Evolutionary conservation across 495 filamentous ascomycete species (phyloP).

Genomic region (Penicillium verhagenii): DNA sequence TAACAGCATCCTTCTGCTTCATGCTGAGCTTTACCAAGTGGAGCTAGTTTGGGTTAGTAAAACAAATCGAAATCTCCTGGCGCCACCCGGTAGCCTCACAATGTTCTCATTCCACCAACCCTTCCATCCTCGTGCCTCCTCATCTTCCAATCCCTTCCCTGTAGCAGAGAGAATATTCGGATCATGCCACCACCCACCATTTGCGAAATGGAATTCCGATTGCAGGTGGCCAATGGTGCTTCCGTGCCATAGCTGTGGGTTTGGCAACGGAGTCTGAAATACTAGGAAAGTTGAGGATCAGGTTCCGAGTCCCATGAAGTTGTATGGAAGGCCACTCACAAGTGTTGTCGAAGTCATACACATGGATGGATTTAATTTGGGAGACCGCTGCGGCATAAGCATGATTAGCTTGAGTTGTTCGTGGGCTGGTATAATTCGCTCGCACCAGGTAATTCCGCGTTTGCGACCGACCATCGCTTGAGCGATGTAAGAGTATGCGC

Average conservation of each 20-base stretch:
- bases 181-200: conserved; percentile 98
- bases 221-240: conserved; percentile 73
- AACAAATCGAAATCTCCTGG: background rate
- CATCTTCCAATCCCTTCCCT: conserved; percentile 76
- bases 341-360: conserved; percentile 99
- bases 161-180: conserved; percentile 79
- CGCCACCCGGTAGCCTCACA: conserved; percentile 32
- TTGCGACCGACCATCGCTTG: conserved; percentile 75
- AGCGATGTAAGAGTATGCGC: conserved; percentile 68
- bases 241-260: conserved; percentile 81
- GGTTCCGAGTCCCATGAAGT: background rate
- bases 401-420: conserved; percentile 9
- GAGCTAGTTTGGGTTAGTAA: conserved; percentile 52
- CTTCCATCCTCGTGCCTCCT: conserved; percentile 81
- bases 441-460: conserved; percentile 67
- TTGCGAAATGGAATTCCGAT: conserved; percentile 70
- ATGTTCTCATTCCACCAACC: conserved; percentile 99
- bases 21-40: conserved; percentile 78
- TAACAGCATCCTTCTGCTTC: conserved; percentile 83
- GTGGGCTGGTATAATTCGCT: background rate
- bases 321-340: conserved; percentile 47
- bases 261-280: conserved; percentile 86
- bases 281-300: conserved; percentile 50
- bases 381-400: conserved; percentile 47
- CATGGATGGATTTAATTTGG: conserved; percentile 75